phyloP scores from a whole-genome alignment of 306 rosid species.

The Leucaena leucocephala region DNA sequence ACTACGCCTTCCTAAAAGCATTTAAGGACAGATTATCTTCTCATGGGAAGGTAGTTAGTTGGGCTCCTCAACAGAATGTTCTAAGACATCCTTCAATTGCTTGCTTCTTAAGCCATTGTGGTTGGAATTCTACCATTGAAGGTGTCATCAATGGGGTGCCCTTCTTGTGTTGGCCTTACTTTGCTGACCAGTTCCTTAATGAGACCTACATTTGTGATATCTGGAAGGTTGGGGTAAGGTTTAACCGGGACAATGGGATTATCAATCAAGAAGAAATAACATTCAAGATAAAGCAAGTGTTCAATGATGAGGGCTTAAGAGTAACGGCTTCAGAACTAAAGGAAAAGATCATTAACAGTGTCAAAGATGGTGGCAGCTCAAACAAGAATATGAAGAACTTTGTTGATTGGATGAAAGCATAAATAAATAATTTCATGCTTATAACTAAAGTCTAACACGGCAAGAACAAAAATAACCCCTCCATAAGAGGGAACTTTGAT shows the following conservation, averaged over 20 bases:
- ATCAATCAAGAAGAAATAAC: constrained; percentile 21
- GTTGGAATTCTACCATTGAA: constrained; percentile 45
- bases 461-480: background rate
- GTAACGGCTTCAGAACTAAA: constrained; percentile 22
- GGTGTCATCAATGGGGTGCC: constrained; percentile 33
- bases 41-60: constrained; percentile 27
- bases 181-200: constrained; percentile 38
- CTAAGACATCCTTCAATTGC: constrained; percentile 35
- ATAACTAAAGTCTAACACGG: background rate
- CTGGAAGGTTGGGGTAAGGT: constrained; percentile 34
- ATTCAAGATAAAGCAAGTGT: constrained; percentile 18
- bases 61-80: constrained; percentile 43
- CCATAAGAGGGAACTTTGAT: background rate
- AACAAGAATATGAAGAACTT: constrained; percentile 29
- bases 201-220: constrained; percentile 35
- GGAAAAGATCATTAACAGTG: constrained; percentile 3
- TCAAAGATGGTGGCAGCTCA: constrained; percentile 35
- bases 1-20: constrained; percentile 16
- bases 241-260: constrained; percentile 16
- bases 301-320: constrained; percentile 23
- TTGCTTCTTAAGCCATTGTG: constrained; percentile 44
- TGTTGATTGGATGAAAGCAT: constrained; percentile 21
- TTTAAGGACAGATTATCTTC: constrained; percentile 29
- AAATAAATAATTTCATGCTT: background rate
- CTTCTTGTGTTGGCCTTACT: constrained; percentile 42